Percentiles rank a stretch among this genome's conserved stretches.
These are phyloP conservation scores for Stenocarpella maydis DNA, from an alignment of 2,329 filamentous ascomycete species.

Conservation along the genomic window DNA sequence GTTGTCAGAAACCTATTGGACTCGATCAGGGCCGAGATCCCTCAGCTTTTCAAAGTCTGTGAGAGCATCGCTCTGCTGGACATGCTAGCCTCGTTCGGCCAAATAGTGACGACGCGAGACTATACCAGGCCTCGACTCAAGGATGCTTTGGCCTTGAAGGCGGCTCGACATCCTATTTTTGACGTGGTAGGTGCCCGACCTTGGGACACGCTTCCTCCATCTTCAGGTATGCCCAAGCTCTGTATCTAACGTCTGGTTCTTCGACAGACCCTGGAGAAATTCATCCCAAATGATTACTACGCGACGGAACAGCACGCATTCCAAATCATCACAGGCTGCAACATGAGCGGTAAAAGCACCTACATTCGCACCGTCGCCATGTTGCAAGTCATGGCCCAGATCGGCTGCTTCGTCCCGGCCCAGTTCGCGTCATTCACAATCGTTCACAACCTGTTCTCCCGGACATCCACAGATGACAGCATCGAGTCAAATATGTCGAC, in stretches of 20 bases:
- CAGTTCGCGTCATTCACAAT: conserved; percentile 84
- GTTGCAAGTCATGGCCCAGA: conserved; percentile 90
- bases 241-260: not conserved
- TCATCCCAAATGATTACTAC: conserved; percentile 91
- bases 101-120: conserved; percentile 73
- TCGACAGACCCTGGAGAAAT: conserved; percentile 56
- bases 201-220: too few species aligned
- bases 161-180: conserved; percentile 73
- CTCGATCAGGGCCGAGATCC: conserved; percentile 75
- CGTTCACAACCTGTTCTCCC: conserved; percentile 83
- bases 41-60: conserved; percentile 81
- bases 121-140: conserved; percentile 71
- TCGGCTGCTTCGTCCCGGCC: conserved; percentile 90
- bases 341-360: conserved; percentile 98
- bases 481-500: conserved; percentile 92
- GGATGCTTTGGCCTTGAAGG: conserved; percentile 70
- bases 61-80: conserved; percentile 89
- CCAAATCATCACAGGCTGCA: conserved; percentile 93
- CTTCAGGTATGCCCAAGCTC: not conserved
- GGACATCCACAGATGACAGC: conserved; percentile 85
- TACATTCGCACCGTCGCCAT: conserved; percentile 89
- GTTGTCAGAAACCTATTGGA: conserved; percentile 76
- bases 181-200: conserved; percentile 61
- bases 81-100: conserved; percentile 81
- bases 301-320: conserved; percentile 82